A percentile compares a stretch with the other conserved stretches of the same genome.
Conservation (phyloP, 495 filamentous ascomycete genomes). For the Hypomontagnella submonticulosa region DNA sequence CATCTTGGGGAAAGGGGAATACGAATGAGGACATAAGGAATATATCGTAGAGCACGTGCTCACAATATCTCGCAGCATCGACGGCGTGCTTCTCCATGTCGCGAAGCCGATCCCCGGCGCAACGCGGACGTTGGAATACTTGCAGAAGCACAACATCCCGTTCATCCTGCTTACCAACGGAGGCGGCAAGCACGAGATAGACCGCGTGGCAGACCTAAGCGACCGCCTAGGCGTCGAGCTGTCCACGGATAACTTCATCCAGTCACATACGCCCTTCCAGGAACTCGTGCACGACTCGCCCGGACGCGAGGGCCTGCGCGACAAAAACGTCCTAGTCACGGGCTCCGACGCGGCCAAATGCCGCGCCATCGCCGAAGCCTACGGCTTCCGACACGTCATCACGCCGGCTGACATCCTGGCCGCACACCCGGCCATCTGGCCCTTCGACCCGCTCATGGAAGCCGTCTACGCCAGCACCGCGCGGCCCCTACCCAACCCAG, state of each 20-base stretch:
- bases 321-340: slow-evolving; percentile 82
- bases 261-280: slow-evolving; percentile 86
- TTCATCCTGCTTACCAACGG: slow-evolving; percentile 92
- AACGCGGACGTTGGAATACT: slow-evolving; percentile 73
- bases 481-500: slow-evolving; percentile 66
- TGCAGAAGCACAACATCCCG: slow-evolving; percentile 76
- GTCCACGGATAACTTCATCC: slow-evolving; percentile 74
- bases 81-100: slow-evolving; percentile 93
- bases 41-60: slow-evolving; percentile 1
- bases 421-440: slow-evolving; percentile 80
- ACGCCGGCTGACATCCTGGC: slow-evolving; percentile 85
- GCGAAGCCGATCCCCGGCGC: slow-evolving; percentile 84
- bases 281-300: slow-evolving; percentile 53
- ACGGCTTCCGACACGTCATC: slow-evolving; percentile 87
- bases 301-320: slow-evolving; percentile 55
- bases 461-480: slow-evolving; percentile 70
- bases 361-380: slow-evolving; percentile 78
- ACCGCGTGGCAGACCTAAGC: slow-evolving; percentile 76
- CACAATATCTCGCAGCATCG: slow-evolving; percentile 71
- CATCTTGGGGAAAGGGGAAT: background rate
- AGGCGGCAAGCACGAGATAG: slow-evolving; percentile 79
- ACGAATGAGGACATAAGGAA: background rate
- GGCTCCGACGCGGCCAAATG: slow-evolving; percentile 84
- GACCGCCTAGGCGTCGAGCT: slow-evolving; percentile 67
- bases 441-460: slow-evolving; percentile 72